Evolutionary conservation across 768 basidiomycete genomes (phyloP).

Genomic region (Infundibulicybe gibba): DNA sequence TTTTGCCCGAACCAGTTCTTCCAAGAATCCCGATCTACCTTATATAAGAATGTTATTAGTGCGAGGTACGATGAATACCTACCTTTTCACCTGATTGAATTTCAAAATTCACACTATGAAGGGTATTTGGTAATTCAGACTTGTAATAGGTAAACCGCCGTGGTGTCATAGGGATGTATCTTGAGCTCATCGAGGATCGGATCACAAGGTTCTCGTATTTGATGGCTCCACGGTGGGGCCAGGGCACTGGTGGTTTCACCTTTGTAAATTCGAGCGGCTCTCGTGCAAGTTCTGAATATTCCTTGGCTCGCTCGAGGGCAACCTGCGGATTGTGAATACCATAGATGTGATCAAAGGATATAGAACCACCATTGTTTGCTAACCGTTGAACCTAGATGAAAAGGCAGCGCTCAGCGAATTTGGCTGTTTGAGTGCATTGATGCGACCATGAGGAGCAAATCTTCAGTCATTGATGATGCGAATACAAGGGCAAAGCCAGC

Average conservation of each 20-base stretch:
- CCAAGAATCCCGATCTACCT: constrained; percentile 66
- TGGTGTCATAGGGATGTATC: not conserved
- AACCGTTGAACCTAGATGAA: constrained; percentile 48
- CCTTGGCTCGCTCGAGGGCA: constrained; percentile 85
- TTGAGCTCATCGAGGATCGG: constrained; percentile 57
- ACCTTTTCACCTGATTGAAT: constrained; percentile 78
- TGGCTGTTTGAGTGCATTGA: not conserved
- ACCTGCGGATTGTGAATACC: constrained; percentile 41
- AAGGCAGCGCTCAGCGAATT: not conserved
- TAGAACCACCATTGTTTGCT: constrained; percentile 74
- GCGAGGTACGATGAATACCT: not conserved
- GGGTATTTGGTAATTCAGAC: constrained; percentile 84
- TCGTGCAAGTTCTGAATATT: constrained; percentile 75
- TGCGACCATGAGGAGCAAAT: constrained; percentile 59
- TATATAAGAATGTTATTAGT: not conserved
- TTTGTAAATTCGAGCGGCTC: constrained; percentile 87
- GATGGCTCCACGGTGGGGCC: constrained; percentile 74
- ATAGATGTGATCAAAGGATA: not conserved
- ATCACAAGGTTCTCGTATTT: constrained; percentile 74
- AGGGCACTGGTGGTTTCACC: constrained; percentile 73
- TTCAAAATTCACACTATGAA: constrained; percentile 76
- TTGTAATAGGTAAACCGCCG: constrained; percentile 18
- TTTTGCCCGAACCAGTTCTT: constrained; percentile 75
- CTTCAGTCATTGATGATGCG: constrained; percentile 68
- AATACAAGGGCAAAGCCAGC: constrained; percentile 83